Base-by-base conservation (phyloP, 2,329 filamentous ascomycete species). In the Coniochaeta sp. region DNA sequence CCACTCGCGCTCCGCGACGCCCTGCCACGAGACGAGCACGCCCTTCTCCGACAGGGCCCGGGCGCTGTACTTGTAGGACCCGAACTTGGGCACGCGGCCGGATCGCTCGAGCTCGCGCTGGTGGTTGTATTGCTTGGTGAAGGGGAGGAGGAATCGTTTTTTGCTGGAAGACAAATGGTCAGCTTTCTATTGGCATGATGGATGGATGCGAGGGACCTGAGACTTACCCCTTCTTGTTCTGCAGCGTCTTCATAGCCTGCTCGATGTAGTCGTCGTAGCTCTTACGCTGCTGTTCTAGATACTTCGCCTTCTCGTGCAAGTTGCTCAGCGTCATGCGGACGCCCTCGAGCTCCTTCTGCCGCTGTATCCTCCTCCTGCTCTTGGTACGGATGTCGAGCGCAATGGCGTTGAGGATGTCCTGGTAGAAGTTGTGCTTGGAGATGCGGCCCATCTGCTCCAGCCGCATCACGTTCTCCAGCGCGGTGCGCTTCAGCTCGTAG, bases 181-280 rank as follows among this genome's bases (percentile, higher is more conserved):
- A 71, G 69, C 60, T 43, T 57, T 54, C 57, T 62, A 26, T 40
- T n/a, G n/a, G n/a, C n/a, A n/a, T n/a, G n/a, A n/a, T n/a, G n/a
- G n/a, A n/a, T 31, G 5, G 28, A 31, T 6, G 28, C 5, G 28
- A 31, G 28, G 9, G 28, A 31, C 5, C 9, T 6, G 5, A 14
- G 4, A 74, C 83, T 72, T 81, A 88, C 84, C 89, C 93, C 76
- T 97, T 97, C 75, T 97, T 96, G 76, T 90, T 96, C 74, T 98
- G 95, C 61, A 99, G 81, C 5, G 96, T 99, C 62, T 93, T 83
- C 91, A 99, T 97, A 57, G 95, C 93, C 74, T 96, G 93, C 77
- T 99, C 96, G 70, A 99, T 96, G 76, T 99, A 99, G 77, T 99
- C 92, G 72, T 99, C 96, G 77, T 99, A 99, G 65, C 89, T 95